Conservation (phyloP, 129 eudicot species). For the Cynara cardunculus region DNA sequence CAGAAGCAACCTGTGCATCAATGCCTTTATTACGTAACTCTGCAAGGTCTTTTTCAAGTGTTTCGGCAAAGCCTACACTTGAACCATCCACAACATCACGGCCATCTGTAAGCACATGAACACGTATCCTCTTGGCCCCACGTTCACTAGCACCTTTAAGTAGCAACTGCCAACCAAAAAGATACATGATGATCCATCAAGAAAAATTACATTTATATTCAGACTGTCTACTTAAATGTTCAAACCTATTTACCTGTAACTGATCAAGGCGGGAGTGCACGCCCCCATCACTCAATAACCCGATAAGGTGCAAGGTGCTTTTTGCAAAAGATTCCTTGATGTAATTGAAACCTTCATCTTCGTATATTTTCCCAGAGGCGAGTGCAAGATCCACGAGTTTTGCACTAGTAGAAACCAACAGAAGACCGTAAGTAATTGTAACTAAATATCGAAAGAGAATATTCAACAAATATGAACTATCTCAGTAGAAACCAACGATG, state of each 20-base stretch:
- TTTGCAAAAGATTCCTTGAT: conserved; percentile 65
- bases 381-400: conserved; percentile 94
- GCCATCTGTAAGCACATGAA: conserved; percentile 87
- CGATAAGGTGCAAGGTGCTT: conserved; percentile 84
- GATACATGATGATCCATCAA: neutral
- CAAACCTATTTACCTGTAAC: conserved; percentile 48
- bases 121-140: conserved; percentile 90
- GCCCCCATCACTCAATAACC: conserved; percentile 94
- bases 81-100: conserved; percentile 97
- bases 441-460: neutral
- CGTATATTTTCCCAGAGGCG: conserved; percentile 79
- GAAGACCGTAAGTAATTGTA: neutral
- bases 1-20: conserved; percentile 90
- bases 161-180: conserved; percentile 56
- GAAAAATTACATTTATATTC: neutral
- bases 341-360: conserved; percentile 85
- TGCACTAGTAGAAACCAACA: conserved; percentile 46
- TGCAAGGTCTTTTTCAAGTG: conserved; percentile 74
- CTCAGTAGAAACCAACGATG: neutral
- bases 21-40: conserved; percentile 66
- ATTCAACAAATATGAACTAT: neutral
- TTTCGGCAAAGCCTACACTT: conserved; percentile 82
- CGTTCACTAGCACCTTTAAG: conserved; percentile 88
- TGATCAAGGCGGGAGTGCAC: conserved; percentile 96
- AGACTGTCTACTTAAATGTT: neutral